Evolutionary conservation across 2,329 filamentous ascomycete genomes (phyloP), one percentile per base, ranked within the genome.

Genomic region (Fusarium caatingaense): DNA sequence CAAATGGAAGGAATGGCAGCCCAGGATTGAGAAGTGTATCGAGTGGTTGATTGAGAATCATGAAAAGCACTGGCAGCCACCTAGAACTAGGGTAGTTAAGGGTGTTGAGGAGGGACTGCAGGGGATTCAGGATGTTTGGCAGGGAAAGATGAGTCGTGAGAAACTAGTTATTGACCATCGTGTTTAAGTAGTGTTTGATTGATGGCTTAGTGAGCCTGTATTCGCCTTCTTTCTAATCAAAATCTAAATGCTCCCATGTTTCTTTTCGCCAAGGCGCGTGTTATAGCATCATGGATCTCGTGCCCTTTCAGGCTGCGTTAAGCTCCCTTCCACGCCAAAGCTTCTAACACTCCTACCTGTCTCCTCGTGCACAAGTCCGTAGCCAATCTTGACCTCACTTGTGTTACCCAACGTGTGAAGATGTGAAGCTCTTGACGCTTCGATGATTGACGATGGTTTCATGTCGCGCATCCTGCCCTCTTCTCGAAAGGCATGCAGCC

Each of bases 401-500:
- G 3, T 25, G 5, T 7, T n/a, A 2, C 0, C n/a, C 2, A 20
- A 11, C 0, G 6, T 4, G 0, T 50, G 2, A 0, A 67, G 70
- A 11, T 61, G 56, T 10, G 56, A 45, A 0, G 68, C 53, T 0
- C 40, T 7, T 0, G 42, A 64, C 0, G 64, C 59, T 11, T 45
- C 46, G 0, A 72, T 50, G 0, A 72, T 65, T 0, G 63, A 70
- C 0, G 66, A 65, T 2, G 60, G 58, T 12, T 64, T 64, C 59
- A 69, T 65, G 7, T 70, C 53, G 0, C 54, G 69, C 54, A 65
- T 60, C 3, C 5, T 0, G 0, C 68, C 69, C 2, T 68, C 62
- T 2, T 68, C 62, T 0, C 6, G 32, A 9, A 34, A 58, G 0
- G 56, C 63, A 6, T 55, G 23, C 0, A 60, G 0, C 0, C 56